Conservation (phyloP, 2,329 filamentous ascomycete species). For the Colletotrichum salicis region DNA sequence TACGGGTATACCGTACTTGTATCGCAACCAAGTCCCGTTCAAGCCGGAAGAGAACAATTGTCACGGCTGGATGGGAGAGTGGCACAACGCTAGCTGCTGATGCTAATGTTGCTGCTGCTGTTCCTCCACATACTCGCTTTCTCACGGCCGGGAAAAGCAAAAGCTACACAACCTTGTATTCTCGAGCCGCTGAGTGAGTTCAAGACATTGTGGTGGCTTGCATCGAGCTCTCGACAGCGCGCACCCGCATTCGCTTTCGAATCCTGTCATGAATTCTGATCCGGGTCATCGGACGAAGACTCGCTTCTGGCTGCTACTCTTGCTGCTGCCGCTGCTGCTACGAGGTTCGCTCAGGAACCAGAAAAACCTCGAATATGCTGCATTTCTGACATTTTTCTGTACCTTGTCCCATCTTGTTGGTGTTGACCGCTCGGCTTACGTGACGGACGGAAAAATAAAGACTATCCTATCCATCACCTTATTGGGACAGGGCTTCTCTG, state of each 20-base stretch:
- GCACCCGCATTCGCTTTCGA: conserved; percentile 11
- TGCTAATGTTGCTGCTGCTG: neutral
- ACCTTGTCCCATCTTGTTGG: neutral
- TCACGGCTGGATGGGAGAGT: conserved; percentile 5
- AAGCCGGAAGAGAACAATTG: neutral
- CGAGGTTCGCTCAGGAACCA: neutral
- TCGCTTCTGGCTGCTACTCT: neutral
- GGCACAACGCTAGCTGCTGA: neutral
- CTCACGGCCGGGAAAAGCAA: neutral
- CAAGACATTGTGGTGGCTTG: neutral
- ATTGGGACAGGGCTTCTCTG: neutral
- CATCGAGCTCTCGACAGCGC: neutral
- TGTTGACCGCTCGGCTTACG: neutral
- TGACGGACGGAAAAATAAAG: neutral
- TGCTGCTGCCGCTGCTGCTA: neutral
- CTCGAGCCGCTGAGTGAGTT: neutral
- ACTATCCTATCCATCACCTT: neutral
- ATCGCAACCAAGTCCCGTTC: conserved; percentile 11
- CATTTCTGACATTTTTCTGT: neutral
- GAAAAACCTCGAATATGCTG: neutral
- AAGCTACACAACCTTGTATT: neutral
- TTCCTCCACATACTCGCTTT: neutral
- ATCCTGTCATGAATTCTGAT: neutral
- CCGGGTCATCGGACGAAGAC: conserved; percentile 1
- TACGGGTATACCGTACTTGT: neutral